phyloP scores from a whole-genome alignment of 371 early-diverging fungal genomes.

The Saksenaea vasiformis region DNA sequence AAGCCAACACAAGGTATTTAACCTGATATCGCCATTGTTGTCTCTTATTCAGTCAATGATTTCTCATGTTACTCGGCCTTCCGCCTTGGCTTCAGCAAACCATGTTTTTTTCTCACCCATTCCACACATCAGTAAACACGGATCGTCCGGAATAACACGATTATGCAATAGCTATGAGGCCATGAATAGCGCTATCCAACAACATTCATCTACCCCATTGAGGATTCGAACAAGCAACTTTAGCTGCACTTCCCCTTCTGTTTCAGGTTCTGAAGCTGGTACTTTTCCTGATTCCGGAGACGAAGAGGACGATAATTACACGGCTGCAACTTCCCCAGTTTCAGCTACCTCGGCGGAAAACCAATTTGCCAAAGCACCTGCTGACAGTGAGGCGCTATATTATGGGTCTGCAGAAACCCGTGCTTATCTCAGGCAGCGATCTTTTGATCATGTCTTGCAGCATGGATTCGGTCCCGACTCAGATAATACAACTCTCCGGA shows the following conservation, averaged over 20 bases:
- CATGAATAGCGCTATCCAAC: background rate
- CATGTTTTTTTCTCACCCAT: constrained; percentile 24
- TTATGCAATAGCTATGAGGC: background rate
- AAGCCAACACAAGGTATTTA: background rate
- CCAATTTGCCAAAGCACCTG: background rate
- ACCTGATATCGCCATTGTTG: background rate
- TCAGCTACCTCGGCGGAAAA: constrained; percentile 13
- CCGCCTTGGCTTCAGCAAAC: constrained; percentile 13
- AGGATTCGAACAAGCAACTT: background rate
- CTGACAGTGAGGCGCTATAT: background rate
- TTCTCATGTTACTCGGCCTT: constrained; percentile 10
- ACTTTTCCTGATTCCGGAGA: background rate
- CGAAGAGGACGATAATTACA: background rate
- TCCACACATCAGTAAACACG: constrained; percentile 2
- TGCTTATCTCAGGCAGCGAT: constrained; percentile 11
- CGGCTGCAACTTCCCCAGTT: constrained; percentile 18
- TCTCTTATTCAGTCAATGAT: constrained; percentile 5
- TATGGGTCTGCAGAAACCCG: constrained; percentile 1
- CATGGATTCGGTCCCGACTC: background rate
- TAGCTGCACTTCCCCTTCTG: constrained; percentile 4
- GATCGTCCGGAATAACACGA: background rate
- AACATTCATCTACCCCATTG: background rate
- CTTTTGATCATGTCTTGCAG: background rate
- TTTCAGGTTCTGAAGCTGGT: constrained; percentile 20
- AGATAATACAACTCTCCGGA: constrained; percentile 18